Base-by-base conservation (phyloP, 2,329 filamentous ascomycete species). In the Neofusicoccum umdonicola region DNA sequence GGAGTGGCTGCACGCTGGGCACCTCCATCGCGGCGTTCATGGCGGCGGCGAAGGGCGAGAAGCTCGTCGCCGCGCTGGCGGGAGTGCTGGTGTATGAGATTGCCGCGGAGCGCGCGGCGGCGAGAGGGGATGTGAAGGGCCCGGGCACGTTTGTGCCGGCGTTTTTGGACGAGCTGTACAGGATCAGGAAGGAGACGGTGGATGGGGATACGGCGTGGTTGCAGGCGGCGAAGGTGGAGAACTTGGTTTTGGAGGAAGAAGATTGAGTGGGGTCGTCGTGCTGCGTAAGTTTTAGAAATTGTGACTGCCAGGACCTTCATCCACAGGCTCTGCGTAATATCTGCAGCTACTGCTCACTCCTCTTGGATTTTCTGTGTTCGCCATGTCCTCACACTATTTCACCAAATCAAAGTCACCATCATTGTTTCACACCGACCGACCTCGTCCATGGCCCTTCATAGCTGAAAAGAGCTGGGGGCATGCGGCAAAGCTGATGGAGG, bases 61-160 rank as follows among this genome's bases (percentile, higher is more conserved):
- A 86, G 72, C 80, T 97, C n/a, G 77, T 87, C 1, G 92, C 92
- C 4, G 86, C 88, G 0, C 74, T 96, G 1, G 87, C 92, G 0
- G 93, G 84, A 0, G 78, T 96, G 17, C 75, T 95, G 68, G 85
- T 92, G 74, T 97, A 90, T 73, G 93, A 95, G 74, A 85, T 90
- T 68, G 88, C 88, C 1, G 91, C 92, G 0, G 89, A 94, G 78
- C 78, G 79, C n/a, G 87, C 87, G n/a, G 84, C 81, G 2, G 66
- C 66, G 8, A 79, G 87, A 61, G 76, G 79, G 0, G 84, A 88
- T 67, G 91, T 95, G 3, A 83, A 82, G 65, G 94, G 94, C 0
- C 93, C 94, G 0, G 94, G 94, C 0, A 92, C 88, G 0, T 97
- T 97, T 80, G 88, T 96, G 12, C 90, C 92, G 0, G 89, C 89